Evolutionary conservation across 192 early-diverging fungal genomes (phyloP), one percentile per base, ranked within the genome.

Genomic region (Linnemannia schmuckeri): DNA sequence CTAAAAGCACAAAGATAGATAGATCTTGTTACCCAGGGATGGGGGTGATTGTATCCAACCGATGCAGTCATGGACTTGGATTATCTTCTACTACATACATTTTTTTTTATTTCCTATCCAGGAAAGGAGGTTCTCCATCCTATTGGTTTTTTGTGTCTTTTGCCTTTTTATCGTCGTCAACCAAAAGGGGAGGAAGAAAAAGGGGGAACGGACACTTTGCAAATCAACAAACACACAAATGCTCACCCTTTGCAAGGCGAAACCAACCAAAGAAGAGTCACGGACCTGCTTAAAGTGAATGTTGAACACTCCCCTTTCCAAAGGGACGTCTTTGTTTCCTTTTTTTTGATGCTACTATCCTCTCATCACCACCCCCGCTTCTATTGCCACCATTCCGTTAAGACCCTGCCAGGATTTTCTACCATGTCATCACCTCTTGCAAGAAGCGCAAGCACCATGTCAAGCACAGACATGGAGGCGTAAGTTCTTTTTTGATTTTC

Each of bases 381-480:
- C 37, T 41, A 27, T 54, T 33, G 30, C 24, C 69, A 70, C 37
- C 77, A 37, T 63, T 44, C 41, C 41, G 61, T 30, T 30, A 30
- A 24, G 27, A 9, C 61, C 61, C 61, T 66, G n/a, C 55, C n/a
- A 27, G 55, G 55, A 57, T 24, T 57, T 57, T 57, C 17, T 27
- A 72, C 54, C 74, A 86, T 86, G 83, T 77, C 83, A 18, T 86
- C 83, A 3, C 85, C 85, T 6, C 79, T 87, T 1, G 75, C 80
- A 70, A 73, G 76, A 76, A 87, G 75, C 49, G 61, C 75, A 13
- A 87, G 85, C 63, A 74, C 85, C 38, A 72, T 87, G 76, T 87
- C 85, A 30, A 81, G 79, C 72, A 69, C 70, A 18, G 85, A 87
- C 79, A 87, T 87, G 75, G 85, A 87, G 72, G 85, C 85, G 85